Conservation (phyloP, 768 basidiomycete species). For the Collybiopsis confluens region DNA sequence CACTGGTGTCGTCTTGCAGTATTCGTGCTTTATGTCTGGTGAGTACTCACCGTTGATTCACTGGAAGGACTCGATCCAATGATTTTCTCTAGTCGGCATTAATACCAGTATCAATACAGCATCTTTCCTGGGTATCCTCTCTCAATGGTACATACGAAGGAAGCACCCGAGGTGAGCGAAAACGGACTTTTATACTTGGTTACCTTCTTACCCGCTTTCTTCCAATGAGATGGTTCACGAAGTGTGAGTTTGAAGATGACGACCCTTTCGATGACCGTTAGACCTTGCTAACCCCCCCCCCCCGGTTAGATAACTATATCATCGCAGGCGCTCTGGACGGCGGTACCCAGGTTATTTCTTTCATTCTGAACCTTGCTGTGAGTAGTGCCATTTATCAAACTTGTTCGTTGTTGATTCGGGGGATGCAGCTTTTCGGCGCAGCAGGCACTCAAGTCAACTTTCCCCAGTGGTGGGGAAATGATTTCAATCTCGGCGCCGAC, state of each 20-base stretch:
- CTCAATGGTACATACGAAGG: constrained; percentile 23
- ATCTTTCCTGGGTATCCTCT: constrained; percentile 13
- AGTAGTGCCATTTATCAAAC: constrained; percentile 6
- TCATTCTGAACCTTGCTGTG: constrained; percentile 25
- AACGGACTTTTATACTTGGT: no score
- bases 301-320: constrained; percentile 29
- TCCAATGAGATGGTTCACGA: constrained; percentile 26
- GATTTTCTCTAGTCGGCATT: constrained; percentile 26
- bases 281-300: no score
- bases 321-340: constrained; percentile 35
- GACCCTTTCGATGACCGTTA: no score
- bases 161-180: constrained; percentile 24
- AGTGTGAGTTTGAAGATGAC: constrained; percentile 24
- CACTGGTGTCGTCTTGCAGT: constrained; percentile 19
- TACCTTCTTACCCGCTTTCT: no score
- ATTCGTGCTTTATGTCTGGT: constrained; percentile 7
- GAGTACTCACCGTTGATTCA: constrained; percentile 15
- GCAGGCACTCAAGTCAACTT: constrained; percentile 1
- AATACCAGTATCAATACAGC: constrained; percentile 23
- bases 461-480: background rate
- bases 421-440: constrained; percentile 3
- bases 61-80: background rate
- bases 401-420: background rate
- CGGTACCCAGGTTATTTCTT: constrained; percentile 33
- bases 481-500: no score